These are phyloP conservation scores for Nematocida ausubeli DNA, from an alignment of 371 early-diverging fungal genomes.

Conservation along the genomic window DNA sequence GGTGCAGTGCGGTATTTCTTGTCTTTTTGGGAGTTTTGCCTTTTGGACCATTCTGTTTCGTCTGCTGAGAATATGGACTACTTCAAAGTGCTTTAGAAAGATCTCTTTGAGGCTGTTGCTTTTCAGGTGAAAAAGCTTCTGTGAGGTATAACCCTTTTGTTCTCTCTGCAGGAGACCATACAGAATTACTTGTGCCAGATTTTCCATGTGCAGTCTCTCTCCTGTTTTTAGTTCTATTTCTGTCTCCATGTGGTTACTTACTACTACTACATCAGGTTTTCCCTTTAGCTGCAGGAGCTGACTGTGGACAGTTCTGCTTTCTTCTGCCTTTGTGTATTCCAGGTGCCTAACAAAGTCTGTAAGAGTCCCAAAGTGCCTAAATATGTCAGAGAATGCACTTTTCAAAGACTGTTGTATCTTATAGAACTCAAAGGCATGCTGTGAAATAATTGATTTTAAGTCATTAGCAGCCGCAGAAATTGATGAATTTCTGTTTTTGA, in stretches of 20 bases:
- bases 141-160: conserved; percentile 6
- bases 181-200: conserved; percentile 33
- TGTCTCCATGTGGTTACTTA: conserved; percentile 17
- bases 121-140: conserved; percentile 26
- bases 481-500: conserved; percentile 7
- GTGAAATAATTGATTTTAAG: conserved; percentile 13
- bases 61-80: background rate
- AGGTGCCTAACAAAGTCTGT: conserved; percentile 15
- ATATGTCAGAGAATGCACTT: conserved; percentile 9
- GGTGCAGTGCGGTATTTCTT: conserved; percentile 29
- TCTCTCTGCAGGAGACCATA: conserved; percentile 46
- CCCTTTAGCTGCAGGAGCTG: conserved; percentile 40
- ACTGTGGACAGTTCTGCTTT: conserved; percentile 27
- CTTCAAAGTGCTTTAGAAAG: conserved; percentile 20
- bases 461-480: conserved; percentile 1
- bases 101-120: background rate
- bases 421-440: conserved; percentile 1
- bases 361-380: conserved; percentile 24
- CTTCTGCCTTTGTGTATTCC: background rate
- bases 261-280: conserved; percentile 25
- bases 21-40: conserved; percentile 2
- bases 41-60: conserved; percentile 16
- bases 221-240: conserved; percentile 55
- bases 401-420: background rate
- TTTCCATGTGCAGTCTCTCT: conserved; percentile 8